A percentile compares a stretch with the other conserved stretches of the same genome.
Evolutionary conservation across 441 rosid species (phyloP).

Genomic region (Erysimum cheiri): DNA sequence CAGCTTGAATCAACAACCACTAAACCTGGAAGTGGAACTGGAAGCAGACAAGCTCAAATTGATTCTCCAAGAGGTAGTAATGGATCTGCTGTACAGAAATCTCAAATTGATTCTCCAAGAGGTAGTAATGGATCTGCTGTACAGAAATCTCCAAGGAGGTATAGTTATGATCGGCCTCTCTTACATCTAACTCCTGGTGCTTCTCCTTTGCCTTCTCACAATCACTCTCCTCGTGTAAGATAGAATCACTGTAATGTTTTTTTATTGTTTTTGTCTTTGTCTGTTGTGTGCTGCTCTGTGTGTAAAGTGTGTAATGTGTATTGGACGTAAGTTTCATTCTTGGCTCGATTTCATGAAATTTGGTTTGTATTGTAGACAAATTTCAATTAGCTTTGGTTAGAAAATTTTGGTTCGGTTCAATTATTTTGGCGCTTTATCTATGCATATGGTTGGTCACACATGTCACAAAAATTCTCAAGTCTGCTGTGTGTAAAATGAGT

Average conservation of each 20-base stretch:
- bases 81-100: constrained; percentile 45
- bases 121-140: constrained; percentile 34
- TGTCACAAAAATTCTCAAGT: no score
- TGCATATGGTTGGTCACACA: no score
- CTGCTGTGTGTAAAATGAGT: neutral
- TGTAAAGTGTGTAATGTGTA: constrained; percentile 1
- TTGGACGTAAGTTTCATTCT: neutral
- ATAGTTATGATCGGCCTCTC: constrained; percentile 52
- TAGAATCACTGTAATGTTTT: constrained; percentile 34
- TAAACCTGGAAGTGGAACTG: constrained; percentile 40
- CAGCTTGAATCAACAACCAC: constrained; percentile 50
- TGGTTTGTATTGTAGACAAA: neutral
- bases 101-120: constrained; percentile 23
- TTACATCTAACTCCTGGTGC: constrained; percentile 50
- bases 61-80: constrained; percentile 43
- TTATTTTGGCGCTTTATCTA: no score
- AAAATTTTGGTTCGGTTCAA: no score
- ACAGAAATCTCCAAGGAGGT: constrained; percentile 52
- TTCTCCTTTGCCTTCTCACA: constrained; percentile 55
- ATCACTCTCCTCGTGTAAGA: constrained; percentile 56
- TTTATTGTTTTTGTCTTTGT: neutral
- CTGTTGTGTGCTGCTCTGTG: constrained; percentile 13
- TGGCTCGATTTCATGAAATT: neutral
- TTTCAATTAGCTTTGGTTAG: no score
- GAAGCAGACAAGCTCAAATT: constrained; percentile 36